These are phyloP conservation scores for Cyclotella sp. DNA, from an alignment of 108 stramenopile species.

Conservation along the genomic window DNA sequence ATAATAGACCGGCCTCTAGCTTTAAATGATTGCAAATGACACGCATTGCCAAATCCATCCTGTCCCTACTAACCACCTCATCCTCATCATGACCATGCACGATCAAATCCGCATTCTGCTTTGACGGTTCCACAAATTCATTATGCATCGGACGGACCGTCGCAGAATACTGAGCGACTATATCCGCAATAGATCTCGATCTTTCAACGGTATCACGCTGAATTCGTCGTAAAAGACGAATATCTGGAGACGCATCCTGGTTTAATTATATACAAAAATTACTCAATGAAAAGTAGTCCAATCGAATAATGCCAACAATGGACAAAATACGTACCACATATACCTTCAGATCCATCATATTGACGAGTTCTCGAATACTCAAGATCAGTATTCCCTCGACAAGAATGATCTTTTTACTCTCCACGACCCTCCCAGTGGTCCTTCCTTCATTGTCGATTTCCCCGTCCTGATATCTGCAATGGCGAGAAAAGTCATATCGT, in stretches of 20 bases:
- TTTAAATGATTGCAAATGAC: constrained; percentile 78
- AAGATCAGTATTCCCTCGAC: constrained; percentile 96
- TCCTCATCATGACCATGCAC: constrained; percentile 65
- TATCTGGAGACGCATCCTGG: constrained; percentile 86
- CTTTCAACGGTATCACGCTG: constrained; percentile 87
- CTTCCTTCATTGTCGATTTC: constrained; percentile 43
- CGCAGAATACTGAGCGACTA: constrained; percentile 82
- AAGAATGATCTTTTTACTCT: constrained; percentile 76
- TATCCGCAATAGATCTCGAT: constrained; percentile 77
- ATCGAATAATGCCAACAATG: constrained; percentile 3
- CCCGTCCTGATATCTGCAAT: constrained; percentile 72
- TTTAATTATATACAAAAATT: not conserved
- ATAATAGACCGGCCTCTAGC: constrained; percentile 37
- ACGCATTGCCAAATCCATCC: constrained; percentile 71
- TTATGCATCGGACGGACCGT: constrained; percentile 96
- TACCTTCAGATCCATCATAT: constrained; percentile 91
- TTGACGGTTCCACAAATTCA: constrained; percentile 91
- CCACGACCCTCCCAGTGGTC: constrained; percentile 46
- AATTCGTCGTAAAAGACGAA: constrained; percentile 87
- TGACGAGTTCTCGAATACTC: constrained; percentile 67
- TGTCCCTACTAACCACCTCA: constrained; percentile 32
- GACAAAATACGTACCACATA: constrained; percentile 81
- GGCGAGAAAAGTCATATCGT: constrained; percentile 91
- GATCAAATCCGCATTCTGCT: constrained; percentile 90
- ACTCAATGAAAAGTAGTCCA: constrained; percentile 10